Evolutionary conservation across 2,329 filamentous ascomycete species (phyloP).

Genomic region (Sphaerulina populicola): DNA sequence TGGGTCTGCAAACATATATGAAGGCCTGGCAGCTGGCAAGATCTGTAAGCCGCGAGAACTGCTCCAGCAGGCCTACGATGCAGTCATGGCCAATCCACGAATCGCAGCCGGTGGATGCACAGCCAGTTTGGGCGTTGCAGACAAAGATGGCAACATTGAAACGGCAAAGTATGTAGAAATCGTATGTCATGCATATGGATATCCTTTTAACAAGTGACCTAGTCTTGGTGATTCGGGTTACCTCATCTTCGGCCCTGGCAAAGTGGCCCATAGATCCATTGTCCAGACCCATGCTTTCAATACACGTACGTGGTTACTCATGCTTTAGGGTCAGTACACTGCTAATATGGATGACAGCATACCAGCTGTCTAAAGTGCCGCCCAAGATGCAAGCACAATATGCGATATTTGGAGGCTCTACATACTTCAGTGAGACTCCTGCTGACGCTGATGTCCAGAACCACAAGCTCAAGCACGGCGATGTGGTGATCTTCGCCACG

Average conservation of each 20-base stretch:
- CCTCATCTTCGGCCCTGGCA: slow-evolving; percentile 74
- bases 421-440: slow-evolving; percentile 66
- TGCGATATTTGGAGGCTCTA: slow-evolving; percentile 68
- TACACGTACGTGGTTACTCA: slow-evolving; percentile 48
- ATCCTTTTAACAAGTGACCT: slow-evolving; percentile 1
- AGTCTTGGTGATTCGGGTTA: slow-evolving; percentile 87
- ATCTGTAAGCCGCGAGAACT: slow-evolving; percentile 51
- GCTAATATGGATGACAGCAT: slow-evolving; percentile 40
- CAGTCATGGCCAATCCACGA: slow-evolving; percentile 62
- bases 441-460: slow-evolving; percentile 72
- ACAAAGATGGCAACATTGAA: slow-evolving; percentile 65
- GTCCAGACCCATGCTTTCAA: slow-evolving; percentile 97
- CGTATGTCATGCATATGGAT: not conserved
- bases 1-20: slow-evolving; percentile 38
- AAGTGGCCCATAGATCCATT: slow-evolving; percentile 71
- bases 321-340: not conserved
- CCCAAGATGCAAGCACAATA: slow-evolving; percentile 69
- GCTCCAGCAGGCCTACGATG: slow-evolving; percentile 77
- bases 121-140: slow-evolving; percentile 74
- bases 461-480: slow-evolving; percentile 73
- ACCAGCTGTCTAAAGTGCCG: slow-evolving; percentile 83
- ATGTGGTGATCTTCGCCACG: slow-evolving; percentile 86
- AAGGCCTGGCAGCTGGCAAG: slow-evolving; percentile 22
- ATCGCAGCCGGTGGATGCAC: slow-evolving; percentile 84
- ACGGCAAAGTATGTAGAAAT: slow-evolving; percentile 60